Evolutionary conservation across 129 eudicot species (phyloP).

Genomic region (Sambucus nigra): DNA sequence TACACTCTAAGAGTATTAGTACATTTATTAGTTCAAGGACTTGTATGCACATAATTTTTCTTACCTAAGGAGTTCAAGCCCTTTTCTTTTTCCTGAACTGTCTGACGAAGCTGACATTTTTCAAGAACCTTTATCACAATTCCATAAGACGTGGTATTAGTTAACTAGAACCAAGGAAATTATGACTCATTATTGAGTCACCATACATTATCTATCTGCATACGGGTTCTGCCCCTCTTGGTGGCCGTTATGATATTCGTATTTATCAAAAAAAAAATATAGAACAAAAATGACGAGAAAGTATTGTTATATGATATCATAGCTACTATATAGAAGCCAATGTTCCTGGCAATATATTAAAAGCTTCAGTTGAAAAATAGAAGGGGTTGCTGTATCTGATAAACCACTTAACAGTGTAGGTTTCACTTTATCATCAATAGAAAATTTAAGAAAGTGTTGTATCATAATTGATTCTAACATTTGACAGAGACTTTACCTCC

Average conservation of each 20-base stretch:
- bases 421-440: not conserved
- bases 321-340: too few relatives aligned
- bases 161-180: not conserved
- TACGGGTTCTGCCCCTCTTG: too few relatives aligned
- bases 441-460: not conserved
- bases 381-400: too few relatives aligned
- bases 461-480: not conserved
- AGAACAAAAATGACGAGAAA: too few relatives aligned
- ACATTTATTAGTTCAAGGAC: not conserved
- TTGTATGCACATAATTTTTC: not conserved
- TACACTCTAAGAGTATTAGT: constrained; percentile 1
- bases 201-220: too few relatives aligned
- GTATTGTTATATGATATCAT: too few relatives aligned
- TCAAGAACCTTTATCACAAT: constrained; percentile 40
- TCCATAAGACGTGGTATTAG: not conserved
- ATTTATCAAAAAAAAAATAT: too few relatives aligned
- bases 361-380: too few relatives aligned
- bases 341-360: too few relatives aligned
- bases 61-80: constrained; percentile 57
- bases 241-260: too few relatives aligned
- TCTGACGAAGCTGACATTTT: constrained; percentile 63
- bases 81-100: constrained; percentile 37
- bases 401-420: not conserved
- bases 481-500: constrained; percentile 31
- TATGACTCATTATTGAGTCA: not conserved